Conservation (phyloP, 169 alveolate species). For the Ichthyophthirius multifiliis region DNA sequence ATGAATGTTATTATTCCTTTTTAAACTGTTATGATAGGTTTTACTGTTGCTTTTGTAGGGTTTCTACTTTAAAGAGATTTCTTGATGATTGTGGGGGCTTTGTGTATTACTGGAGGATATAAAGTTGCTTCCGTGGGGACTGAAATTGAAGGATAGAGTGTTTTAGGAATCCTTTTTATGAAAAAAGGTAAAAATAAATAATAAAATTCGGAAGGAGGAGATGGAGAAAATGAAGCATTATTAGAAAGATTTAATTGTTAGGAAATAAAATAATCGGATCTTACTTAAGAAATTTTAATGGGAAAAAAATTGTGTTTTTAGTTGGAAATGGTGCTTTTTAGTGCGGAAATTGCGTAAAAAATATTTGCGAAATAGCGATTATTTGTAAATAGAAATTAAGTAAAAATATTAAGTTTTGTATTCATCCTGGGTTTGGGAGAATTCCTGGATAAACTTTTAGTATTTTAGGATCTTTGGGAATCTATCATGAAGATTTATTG, state of each 20-base stretch:
- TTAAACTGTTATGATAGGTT: background rate
- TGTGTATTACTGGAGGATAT: background rate
- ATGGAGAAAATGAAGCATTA: too few relatives aligned
- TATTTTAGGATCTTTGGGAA: background rate
- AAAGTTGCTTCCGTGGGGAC: too few relatives aligned
- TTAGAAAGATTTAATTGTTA: too few relatives aligned
- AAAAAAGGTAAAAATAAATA: too few relatives aligned
- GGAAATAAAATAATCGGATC: too few relatives aligned
- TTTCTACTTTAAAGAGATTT: conserved; percentile 1
- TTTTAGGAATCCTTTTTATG: too few relatives aligned
- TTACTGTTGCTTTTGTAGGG: background rate
- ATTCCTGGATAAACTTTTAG: background rate
- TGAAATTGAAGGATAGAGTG: too few relatives aligned
- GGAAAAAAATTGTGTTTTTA: background rate
- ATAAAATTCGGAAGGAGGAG: too few relatives aligned
- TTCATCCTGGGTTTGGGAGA: conserved; percentile 4
- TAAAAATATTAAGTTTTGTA: background rate
- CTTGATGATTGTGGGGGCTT: background rate
- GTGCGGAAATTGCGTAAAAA: too few relatives aligned
- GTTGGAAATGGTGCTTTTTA: background rate
- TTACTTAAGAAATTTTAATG: background rate
- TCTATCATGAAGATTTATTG: background rate
- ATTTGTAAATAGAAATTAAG: background rate
- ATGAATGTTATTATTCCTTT: background rate
- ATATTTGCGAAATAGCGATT: too few relatives aligned